Percentiles rank a stretch among this genome's conserved stretches.
Conservation (phyloP, 2,329 filamentous ascomycete genomes). For the Endocalyx cinctus region DNA sequence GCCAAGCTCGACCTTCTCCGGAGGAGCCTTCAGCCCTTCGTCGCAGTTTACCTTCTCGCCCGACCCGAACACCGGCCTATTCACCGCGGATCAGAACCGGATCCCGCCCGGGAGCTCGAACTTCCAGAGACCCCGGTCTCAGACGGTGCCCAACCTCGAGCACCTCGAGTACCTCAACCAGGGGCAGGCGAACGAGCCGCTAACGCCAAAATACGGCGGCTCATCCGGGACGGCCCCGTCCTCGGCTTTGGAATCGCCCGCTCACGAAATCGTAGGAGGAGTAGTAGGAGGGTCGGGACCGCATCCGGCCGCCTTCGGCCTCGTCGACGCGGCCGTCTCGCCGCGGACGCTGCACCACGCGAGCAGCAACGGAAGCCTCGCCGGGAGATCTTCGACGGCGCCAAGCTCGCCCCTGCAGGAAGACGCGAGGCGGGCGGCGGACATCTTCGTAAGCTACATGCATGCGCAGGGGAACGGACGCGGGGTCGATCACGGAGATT, state of each 20-base stretch:
- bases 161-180: slow-evolving; percentile 53
- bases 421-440: slow-evolving; percentile 76
- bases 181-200: slow-evolving; percentile 34
- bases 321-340: slow-evolving; percentile 42
- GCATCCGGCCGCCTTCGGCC: slow-evolving; percentile 36
- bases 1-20: slow-evolving; percentile 63
- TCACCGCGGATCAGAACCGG: slow-evolving; percentile 42
- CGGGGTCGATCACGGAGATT: slow-evolving; percentile 73
- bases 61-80: slow-evolving; percentile 64
- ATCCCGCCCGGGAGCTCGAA: slow-evolving; percentile 39
- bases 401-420: slow-evolving; percentile 72
- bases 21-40: slow-evolving; percentile 67
- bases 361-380: slow-evolving; percentile 46
- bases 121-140: slow-evolving; percentile 74
- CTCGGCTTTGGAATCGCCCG: slow-evolving; percentile 49
- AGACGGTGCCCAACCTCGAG: slow-evolving; percentile 75
- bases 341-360: slow-evolving; percentile 45
- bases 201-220: slow-evolving; percentile 46
- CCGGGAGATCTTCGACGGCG: slow-evolving; percentile 36
- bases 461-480: slow-evolving; percentile 61
- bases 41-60: slow-evolving; percentile 73
- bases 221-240: slow-evolving; percentile 45
- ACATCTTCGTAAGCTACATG: slow-evolving; percentile 78
- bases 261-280: slow-evolving; percentile 41
- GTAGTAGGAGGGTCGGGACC: no score